These are phyloP conservation scores for Aechmea fasciata DNA, from an alignment of 176 grass and related monocot species.

Conservation along the genomic window DNA sequence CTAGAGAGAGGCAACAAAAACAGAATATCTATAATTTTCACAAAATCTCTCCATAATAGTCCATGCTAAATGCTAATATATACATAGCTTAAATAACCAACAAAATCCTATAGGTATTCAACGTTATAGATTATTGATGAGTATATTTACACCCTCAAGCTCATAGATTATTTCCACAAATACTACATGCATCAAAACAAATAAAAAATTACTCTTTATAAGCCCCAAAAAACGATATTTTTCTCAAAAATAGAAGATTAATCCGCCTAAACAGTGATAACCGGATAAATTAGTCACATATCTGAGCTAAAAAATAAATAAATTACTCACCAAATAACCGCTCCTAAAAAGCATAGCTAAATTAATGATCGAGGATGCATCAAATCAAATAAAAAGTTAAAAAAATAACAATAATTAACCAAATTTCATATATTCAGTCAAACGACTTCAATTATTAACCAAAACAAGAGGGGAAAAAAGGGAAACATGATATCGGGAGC, in stretches of 20 bases:
- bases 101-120: background rate
- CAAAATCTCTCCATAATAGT: background rate
- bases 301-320: too few relatives aligned
- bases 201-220: too few relatives aligned
- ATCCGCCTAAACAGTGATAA: too few relatives aligned
- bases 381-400: too few relatives aligned
- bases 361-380: too few relatives aligned
- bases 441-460: background rate
- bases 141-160: background rate
- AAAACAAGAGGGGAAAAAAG: background rate
- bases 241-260: too few relatives aligned
- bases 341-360: too few relatives aligned
- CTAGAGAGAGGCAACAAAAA: background rate
- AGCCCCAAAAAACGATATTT: too few relatives aligned
- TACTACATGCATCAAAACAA: background rate
- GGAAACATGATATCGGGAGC: background rate
- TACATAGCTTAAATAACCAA: background rate
- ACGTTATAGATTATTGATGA: background rate
- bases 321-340: too few relatives aligned
- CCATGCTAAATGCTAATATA: background rate
- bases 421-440: too few relatives aligned
- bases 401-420: too few relatives aligned
- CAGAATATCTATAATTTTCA: background rate
- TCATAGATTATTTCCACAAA: background rate
- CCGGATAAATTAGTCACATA: too few relatives aligned